Conservation (phyloP, 768 basidiomycete genomes). For the Boletus subcaerulescens region DNA sequence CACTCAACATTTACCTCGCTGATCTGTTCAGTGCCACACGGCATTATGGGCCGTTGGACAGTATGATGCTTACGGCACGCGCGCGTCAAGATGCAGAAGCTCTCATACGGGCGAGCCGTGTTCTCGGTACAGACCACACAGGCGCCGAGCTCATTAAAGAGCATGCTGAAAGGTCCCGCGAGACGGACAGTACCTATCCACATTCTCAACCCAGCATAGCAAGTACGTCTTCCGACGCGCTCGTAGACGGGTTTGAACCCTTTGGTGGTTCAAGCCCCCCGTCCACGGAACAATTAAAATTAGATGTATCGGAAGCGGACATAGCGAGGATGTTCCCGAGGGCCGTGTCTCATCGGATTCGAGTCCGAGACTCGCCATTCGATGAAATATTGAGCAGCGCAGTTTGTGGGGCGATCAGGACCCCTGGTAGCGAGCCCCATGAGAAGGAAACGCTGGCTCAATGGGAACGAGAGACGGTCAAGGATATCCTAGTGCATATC, state of each 20-base stretch:
- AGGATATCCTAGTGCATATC: conserved; percentile 62
- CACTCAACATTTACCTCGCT: conserved; percentile 60
- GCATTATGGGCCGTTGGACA: conserved; percentile 68
- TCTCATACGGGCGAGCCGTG: conserved; percentile 63
- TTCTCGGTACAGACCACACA: conserved; percentile 59
- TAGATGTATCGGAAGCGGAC: conserved; percentile 73
- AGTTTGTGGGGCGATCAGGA: conserved; percentile 49
- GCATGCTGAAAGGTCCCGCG: conserved; percentile 20
- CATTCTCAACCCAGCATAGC: conserved; percentile 15
- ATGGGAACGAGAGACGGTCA: conserved; percentile 53
- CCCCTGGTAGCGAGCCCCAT: conserved; percentile 15
- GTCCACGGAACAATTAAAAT: conserved; percentile 23
- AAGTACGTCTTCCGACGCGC: conserved; percentile 22
- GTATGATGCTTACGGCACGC: conserved; percentile 58
- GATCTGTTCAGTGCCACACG: conserved; percentile 75
- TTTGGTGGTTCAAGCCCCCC: conserved; percentile 1
- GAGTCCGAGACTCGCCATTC: conserved; percentile 64
- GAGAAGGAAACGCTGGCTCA: conserved; percentile 11
- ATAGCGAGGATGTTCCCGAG: conserved; percentile 71
- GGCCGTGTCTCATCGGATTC: conserved; percentile 71
- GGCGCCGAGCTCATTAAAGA: conserved; percentile 55
- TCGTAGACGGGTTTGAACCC: conserved; percentile 12
- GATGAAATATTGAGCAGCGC: conserved; percentile 69
- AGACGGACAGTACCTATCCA: conserved; percentile 17
- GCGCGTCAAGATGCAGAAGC: conserved; percentile 62